Evolutionary conservation across 2,329 filamentous ascomycete species (phyloP).

Genomic region (Ophidiomyces ophidiicola): DNA sequence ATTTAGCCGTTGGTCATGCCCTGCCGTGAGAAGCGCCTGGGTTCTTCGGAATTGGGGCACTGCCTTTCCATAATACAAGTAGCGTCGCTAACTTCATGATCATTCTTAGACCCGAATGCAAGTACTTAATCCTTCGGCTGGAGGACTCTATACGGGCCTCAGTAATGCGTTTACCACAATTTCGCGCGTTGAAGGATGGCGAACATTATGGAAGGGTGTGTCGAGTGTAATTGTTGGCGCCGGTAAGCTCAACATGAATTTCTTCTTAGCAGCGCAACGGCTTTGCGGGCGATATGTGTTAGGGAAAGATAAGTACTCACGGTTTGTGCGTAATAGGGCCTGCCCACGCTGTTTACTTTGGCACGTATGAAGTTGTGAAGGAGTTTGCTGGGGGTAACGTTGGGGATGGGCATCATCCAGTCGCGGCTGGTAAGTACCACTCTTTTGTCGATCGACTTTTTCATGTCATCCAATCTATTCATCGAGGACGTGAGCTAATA

Average conservation of each 20-base stretch:
- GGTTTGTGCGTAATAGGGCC: constrained; percentile 50
- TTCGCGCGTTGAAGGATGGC: constrained; percentile 73
- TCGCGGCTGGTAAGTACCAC: constrained; percentile 64
- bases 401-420: constrained; percentile 70
- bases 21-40: no score
- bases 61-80: no score
- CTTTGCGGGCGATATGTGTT: background rate
- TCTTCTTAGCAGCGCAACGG: background rate
- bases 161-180: constrained; percentile 89
- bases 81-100: constrained; percentile 3
- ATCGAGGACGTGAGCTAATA: constrained; percentile 1
- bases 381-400: constrained; percentile 89
- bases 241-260: constrained; percentile 44
- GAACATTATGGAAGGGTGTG: constrained; percentile 91
- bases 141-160: constrained; percentile 75
- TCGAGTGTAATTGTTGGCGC: constrained; percentile 93
- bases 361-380: constrained; percentile 94
- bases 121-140: constrained; percentile 71
- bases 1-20: constrained; percentile 17
- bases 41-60: no score
- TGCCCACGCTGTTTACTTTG: constrained; percentile 95
- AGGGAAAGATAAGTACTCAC: constrained; percentile 16
- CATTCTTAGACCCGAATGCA: constrained; percentile 81
- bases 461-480: background rate
- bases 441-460: background rate